Evolutionary conservation across 768 basidiomycete genomes (phyloP).

Genomic region (Heimioporus sp.): DNA sequence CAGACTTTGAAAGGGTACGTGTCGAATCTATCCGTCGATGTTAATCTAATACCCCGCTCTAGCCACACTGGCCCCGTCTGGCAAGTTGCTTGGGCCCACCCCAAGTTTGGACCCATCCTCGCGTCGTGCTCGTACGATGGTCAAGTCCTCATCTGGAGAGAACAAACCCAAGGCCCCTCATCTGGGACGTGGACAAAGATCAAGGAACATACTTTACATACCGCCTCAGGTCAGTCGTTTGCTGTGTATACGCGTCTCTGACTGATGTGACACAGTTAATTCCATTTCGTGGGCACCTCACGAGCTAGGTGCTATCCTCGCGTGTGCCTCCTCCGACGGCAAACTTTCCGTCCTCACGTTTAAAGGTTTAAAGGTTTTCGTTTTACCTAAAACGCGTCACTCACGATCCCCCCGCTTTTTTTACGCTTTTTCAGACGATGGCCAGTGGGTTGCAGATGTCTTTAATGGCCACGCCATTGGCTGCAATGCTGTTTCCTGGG

Average conservation of each 20-base stretch:
- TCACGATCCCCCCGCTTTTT: background rate
- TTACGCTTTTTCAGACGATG: constrained; percentile 65
- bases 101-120: constrained; percentile 94
- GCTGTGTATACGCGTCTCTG: background rate
- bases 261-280: constrained; percentile 61
- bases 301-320: constrained; percentile 93
- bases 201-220: constrained; percentile 93
- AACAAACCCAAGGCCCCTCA: constrained; percentile 55
- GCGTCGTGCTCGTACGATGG: constrained; percentile 99
- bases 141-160: constrained; percentile 98
- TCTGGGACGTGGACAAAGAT: constrained; percentile 85
- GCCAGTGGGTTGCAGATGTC: constrained; percentile 92
- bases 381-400: background rate
- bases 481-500: constrained; percentile 98
- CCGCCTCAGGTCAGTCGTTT: constrained; percentile 70
- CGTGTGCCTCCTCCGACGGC: constrained; percentile 96
- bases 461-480: constrained; percentile 96
- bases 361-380: constrained; percentile 68
- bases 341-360: constrained; percentile 95
- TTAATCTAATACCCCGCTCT: background rate
- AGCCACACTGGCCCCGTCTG: constrained; percentile 98
- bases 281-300: constrained; percentile 99
- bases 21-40: background rate
- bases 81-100: constrained; percentile 98
- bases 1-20: constrained; percentile 80